A percentile compares a stretch with the other conserved stretches of the same genome.
These are phyloP conservation scores for Candida lessepsii DNA, from an alignment of 805 yeast species.

Conservation along the genomic window DNA sequence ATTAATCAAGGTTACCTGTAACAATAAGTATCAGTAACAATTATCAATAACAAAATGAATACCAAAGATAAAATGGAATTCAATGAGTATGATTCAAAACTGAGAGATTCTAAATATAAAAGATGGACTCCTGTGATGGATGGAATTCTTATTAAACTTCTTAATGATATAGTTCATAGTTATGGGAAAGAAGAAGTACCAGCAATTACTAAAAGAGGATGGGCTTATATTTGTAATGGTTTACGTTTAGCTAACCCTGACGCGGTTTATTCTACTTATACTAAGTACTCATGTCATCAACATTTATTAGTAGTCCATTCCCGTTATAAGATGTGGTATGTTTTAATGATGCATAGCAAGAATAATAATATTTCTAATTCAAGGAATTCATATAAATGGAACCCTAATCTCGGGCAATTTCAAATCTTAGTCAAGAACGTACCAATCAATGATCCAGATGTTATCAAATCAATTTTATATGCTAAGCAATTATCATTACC, in stretches of 20 bases:
- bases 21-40: too few species aligned
- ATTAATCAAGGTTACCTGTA: too few species aligned
- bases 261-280: conserved; percentile 39
- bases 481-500: conserved; percentile 32
- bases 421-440: conserved; percentile 30
- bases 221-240: conserved; percentile 38
- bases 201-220: conserved; percentile 35
- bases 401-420: conserved; percentile 33
- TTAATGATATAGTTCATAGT: conserved; percentile 37
- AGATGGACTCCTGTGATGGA: conserved; percentile 42
- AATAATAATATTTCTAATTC: conserved; percentile 15
- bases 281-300: conserved; percentile 40
- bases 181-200: conserved; percentile 29
- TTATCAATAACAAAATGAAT: not conserved
- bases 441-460: conserved; percentile 29
- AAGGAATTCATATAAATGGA: conserved; percentile 32
- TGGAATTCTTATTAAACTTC: conserved; percentile 28
- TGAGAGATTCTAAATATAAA: conserved; percentile 35
- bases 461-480: conserved; percentile 31
- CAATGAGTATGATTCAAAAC: conserved; percentile 31
- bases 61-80: conserved; percentile 15
- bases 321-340: conserved; percentile 35
- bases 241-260: conserved; percentile 37
- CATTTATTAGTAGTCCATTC: conserved; percentile 37
- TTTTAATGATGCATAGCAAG: conserved; percentile 31